Evolutionary conservation across 1,139 yeast species (phyloP).

Genomic region (Nakaseomyces kungkrabaensis): DNA sequence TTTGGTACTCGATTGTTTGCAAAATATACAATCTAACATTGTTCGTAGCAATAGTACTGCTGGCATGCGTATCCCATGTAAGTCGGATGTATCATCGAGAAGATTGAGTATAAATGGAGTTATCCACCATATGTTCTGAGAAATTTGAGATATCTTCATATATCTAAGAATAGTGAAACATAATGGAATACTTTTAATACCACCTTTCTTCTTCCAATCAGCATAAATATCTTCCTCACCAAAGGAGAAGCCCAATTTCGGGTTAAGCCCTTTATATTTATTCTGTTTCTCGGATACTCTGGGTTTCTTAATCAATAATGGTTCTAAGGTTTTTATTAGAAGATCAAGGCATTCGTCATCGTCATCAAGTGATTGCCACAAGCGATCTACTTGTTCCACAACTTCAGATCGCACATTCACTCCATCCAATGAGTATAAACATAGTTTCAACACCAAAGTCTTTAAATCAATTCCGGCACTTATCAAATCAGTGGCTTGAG

Average conservation of each 20-base stretch:
- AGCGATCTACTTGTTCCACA: background rate
- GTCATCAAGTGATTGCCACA: background rate
- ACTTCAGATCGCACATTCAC: background rate
- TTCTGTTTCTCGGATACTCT: background rate
- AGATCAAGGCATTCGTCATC: background rate
- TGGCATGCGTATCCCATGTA: conserved; percentile 16
- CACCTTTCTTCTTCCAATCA: conserved; percentile 21
- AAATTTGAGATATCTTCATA: conserved; percentile 15
- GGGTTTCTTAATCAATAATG: background rate
- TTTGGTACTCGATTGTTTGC: conserved; percentile 5
- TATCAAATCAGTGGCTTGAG: background rate
- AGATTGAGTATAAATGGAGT: conserved; percentile 28
- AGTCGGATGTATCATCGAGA: conserved; percentile 24
- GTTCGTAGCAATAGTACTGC: conserved; percentile 18
- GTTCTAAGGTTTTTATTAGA: background rate
- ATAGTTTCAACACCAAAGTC: background rate
- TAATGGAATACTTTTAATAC: conserved; percentile 20
- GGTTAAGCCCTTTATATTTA: conserved; percentile 7
- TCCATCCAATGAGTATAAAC: background rate
- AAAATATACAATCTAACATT: conserved; percentile 11
- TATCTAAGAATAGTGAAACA: conserved; percentile 16
- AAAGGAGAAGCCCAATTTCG: conserved; percentile 14
- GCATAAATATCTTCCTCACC: conserved; percentile 16
- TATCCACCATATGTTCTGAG: conserved; percentile 27
- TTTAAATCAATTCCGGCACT: background rate